Percentiles rank a stretch among this genome's conserved stretches.
phyloP scores from a whole-genome alignment of 1,139 yeast species.

The Hemisphaericaspora lyxosophila region DNA sequence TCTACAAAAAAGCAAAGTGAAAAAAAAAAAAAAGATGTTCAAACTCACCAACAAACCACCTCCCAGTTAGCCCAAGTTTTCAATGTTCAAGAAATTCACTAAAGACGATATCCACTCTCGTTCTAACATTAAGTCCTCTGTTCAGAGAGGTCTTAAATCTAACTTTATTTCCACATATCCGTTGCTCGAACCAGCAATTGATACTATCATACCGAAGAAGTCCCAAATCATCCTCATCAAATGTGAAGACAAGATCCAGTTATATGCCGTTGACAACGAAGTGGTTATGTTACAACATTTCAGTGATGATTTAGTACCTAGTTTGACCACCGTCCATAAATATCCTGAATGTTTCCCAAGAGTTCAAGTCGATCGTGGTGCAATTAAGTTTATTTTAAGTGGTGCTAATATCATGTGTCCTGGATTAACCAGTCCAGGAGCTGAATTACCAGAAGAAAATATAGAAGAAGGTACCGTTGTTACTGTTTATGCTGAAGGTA shows the following conservation, averaged over 20 bases:
- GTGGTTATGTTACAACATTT: slow-evolving; percentile 81
- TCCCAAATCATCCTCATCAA: slow-evolving; percentile 80
- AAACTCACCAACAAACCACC: no score
- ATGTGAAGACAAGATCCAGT: slow-evolving; percentile 84
- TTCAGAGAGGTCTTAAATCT: slow-evolving; percentile 77
- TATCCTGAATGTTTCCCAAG: slow-evolving; percentile 80
- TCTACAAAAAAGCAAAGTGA: no score
- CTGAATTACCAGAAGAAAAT: slow-evolving; percentile 71
- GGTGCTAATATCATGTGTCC: slow-evolving; percentile 99
- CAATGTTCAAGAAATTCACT: slow-evolving; percentile 68
- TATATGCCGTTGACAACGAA: slow-evolving; percentile 72
- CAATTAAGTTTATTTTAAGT: slow-evolving; percentile 87
- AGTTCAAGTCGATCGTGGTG: slow-evolving; percentile 94
- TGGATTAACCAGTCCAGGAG: slow-evolving; percentile 91
- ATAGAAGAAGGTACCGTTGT: slow-evolving; percentile 69
- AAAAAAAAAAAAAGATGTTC: no score
- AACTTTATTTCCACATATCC: slow-evolving; percentile 75
- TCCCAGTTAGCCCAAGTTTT: no score
- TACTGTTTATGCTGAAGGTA: slow-evolving; percentile 87
- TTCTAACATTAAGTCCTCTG: slow-evolving; percentile 89
- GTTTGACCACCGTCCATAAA: slow-evolving; percentile 75
- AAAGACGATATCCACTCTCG: slow-evolving; percentile 88
- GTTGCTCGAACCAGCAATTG: slow-evolving; percentile 68
- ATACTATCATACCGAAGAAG: slow-evolving; percentile 85
- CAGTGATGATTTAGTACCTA: slow-evolving; percentile 72